A percentile compares a stretch with the other conserved stretches of the same genome.
Conservation (phyloP, 1,284 basidiomycete species). For the Meira miltonrushii region DNA sequence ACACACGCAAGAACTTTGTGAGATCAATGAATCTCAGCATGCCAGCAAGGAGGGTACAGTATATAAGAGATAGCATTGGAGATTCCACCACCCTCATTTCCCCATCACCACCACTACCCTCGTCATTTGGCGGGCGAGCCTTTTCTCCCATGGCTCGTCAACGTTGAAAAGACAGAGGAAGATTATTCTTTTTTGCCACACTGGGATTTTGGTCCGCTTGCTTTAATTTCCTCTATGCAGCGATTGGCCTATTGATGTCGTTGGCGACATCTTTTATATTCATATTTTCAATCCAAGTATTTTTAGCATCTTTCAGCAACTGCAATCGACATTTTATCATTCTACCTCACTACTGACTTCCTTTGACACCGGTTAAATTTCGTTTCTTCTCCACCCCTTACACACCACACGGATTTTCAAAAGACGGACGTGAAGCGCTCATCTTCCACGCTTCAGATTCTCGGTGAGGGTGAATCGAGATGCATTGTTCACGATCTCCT, state of each 20-base stretch:
- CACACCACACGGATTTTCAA: not conserved
- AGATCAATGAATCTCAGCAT: not conserved
- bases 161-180: constrained; percentile 13
- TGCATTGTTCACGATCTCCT: no score
- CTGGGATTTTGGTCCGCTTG: constrained; percentile 9
- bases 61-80: not conserved
- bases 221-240: not conserved
- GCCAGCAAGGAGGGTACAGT: not conserved
- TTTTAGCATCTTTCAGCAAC: not conserved
- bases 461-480: no score
- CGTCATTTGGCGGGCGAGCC: constrained; percentile 10
- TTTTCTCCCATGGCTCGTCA: not conserved
- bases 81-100: not conserved
- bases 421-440: no score
- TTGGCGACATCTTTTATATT: constrained; percentile 3
- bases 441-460: no score
- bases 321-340: not conserved
- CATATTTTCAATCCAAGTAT: not conserved
- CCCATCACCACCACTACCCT: not conserved
- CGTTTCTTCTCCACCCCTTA: not conserved
- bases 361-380: not conserved
- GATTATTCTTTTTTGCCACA: constrained; percentile 5
- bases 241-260: constrained; percentile 8
- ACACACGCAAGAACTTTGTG: not conserved
- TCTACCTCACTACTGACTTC: not conserved